Conservation (phyloP, 208 protist genomes). For the Leishmania amazonensis region DNA sequence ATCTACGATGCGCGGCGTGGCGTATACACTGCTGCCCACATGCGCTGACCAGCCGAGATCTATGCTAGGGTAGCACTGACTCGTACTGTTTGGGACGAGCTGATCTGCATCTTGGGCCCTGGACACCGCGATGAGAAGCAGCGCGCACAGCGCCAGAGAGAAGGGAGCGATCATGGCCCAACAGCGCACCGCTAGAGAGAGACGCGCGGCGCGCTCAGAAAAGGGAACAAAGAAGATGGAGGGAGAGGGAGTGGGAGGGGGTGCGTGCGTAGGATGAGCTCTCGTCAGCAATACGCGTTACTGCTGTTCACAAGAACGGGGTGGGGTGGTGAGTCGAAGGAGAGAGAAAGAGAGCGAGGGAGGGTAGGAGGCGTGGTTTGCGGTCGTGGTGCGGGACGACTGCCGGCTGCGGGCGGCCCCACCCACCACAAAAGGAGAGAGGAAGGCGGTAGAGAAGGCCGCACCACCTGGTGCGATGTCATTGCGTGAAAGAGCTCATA, state of each 20-base stretch:
- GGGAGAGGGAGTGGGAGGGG: not conserved
- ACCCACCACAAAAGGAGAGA: not conserved
- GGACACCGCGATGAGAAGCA: not conserved
- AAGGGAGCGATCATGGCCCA: not conserved
- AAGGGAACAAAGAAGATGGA: not conserved
- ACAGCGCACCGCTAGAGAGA: not conserved
- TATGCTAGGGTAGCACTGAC: constrained; percentile 50
- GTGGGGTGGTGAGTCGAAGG: not conserved
- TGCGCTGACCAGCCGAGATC: constrained; percentile 79
- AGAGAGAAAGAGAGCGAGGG: not conserved
- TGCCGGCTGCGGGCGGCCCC: not conserved
- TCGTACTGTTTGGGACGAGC: constrained; percentile 15
- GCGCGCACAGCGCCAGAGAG: not conserved
- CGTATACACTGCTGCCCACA: constrained; percentile 76
- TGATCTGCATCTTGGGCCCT: constrained; percentile 1
- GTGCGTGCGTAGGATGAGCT: not conserved
- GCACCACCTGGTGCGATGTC: not conserved
- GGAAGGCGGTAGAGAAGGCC: not conserved
- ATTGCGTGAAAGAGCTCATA: not conserved
- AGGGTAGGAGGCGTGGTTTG: not conserved
- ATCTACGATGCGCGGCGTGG: constrained; percentile 83
- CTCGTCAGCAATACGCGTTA: not conserved
- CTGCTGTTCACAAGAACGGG: not conserved
- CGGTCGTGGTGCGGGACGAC: not conserved
- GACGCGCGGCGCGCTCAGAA: not conserved